These are phyloP conservation scores for Hypericum androsaemum DNA, from an alignment of 345 rosid species.

Conservation along the genomic window DNA sequence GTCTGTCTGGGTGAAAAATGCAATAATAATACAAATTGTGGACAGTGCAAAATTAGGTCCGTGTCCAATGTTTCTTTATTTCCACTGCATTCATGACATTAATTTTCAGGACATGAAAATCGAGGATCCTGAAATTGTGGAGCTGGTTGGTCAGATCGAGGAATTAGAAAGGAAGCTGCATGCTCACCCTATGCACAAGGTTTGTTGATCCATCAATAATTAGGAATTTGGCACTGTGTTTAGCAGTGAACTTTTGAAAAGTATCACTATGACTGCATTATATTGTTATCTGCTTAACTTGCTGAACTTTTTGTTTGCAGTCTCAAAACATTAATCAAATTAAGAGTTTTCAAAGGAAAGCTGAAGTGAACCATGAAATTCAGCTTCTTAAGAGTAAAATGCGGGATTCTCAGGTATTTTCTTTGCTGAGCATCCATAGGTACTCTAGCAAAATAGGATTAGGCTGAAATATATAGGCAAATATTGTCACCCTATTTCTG, in stretches of 20 bases:
- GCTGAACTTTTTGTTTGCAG: constrained; percentile 29
- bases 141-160: constrained; percentile 72
- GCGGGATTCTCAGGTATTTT: constrained; percentile 93
- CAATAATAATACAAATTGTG: background rate
- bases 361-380: constrained; percentile 90
- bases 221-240: background rate
- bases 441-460: background rate
- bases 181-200: constrained; percentile 91
- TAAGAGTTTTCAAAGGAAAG: constrained; percentile 70
- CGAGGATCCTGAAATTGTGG: constrained; percentile 80
- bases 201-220: constrained; percentile 17
- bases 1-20: no score
- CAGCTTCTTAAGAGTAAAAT: constrained; percentile 88
- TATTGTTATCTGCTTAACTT: constrained; percentile 4
- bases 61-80: background rate
- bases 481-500: no score
- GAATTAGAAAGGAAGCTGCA: constrained; percentile 65
- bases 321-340: constrained; percentile 77
- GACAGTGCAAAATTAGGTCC: background rate
- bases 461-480: no score
- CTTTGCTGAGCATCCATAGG: background rate
- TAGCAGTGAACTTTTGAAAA: background rate
- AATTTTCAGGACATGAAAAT: constrained; percentile 85
- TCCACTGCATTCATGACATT: constrained; percentile 3
- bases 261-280: constrained; percentile 5